phyloP scores from a whole-genome alignment of 2,329 filamentous ascomycete species.

The Atkinsonella hypoxylon region DNA sequence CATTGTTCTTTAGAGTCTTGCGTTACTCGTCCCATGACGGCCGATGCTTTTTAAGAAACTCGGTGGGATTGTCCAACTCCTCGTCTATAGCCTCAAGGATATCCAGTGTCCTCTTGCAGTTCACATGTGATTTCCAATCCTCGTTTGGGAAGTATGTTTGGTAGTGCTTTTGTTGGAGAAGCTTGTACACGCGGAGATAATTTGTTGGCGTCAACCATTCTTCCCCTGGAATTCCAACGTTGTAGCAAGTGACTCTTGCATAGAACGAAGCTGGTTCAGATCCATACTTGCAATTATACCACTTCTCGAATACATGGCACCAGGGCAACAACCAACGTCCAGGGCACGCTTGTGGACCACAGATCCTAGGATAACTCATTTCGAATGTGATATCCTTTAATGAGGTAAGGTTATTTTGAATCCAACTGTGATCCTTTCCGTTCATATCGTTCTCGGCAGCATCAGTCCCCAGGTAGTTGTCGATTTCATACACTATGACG shows the following conservation, averaged over 20 bases:
- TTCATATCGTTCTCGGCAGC: background rate
- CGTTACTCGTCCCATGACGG: background rate
- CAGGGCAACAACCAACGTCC: no score
- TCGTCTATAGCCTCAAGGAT: background rate
- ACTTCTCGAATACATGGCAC: background rate
- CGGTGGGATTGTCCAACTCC: background rate
- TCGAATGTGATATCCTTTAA: background rate
- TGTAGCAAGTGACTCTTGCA: background rate
- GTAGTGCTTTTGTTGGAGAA: background rate
- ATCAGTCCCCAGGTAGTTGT: background rate
- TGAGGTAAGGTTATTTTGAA: background rate
- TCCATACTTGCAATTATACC: constrained; percentile 1
- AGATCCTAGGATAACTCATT: background rate
- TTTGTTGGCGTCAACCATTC: background rate
- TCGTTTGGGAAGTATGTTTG: background rate
- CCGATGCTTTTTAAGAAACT: constrained; percentile 1
- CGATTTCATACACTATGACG: background rate
- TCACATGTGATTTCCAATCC: background rate
- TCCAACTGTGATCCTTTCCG: background rate
- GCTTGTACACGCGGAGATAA: constrained; percentile 1
- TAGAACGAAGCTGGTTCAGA: background rate
- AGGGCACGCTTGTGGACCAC: no score
- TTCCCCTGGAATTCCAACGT: background rate
- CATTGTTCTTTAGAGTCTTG: no score
- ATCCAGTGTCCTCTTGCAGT: background rate